phyloP scores from a whole-genome alignment of 139 green algal genomes.

The Axilococcus clingmanii region DNA sequence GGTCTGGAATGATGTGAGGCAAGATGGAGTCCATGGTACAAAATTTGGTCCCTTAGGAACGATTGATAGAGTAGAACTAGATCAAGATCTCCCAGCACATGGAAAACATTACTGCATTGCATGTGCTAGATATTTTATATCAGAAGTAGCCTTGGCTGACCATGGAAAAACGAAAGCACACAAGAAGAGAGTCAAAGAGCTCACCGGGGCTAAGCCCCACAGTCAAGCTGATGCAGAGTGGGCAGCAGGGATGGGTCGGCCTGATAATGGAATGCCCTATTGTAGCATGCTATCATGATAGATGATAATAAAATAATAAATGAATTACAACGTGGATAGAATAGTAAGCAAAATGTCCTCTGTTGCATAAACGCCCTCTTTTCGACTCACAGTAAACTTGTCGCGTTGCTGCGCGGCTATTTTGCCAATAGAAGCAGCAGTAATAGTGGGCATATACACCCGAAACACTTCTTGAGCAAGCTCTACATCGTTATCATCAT shows the following conservation, averaged over 20 bases:
- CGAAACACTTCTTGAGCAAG: slow-evolving; percentile 3
- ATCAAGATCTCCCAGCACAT: slow-evolving; percentile 64
- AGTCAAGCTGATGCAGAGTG: slow-evolving; percentile 69
- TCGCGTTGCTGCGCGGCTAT: background rate
- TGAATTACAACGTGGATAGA: background rate
- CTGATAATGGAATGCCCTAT: slow-evolving; percentile 60
- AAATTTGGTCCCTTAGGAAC: slow-evolving; percentile 59
- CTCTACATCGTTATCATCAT: slow-evolving; percentile 16
- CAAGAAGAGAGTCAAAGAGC: slow-evolving; percentile 59
- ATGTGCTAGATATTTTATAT: slow-evolving; percentile 35
- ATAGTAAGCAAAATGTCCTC: slow-evolving; percentile 9
- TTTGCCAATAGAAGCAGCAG: background rate
- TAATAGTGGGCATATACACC: slow-evolving; percentile 6
- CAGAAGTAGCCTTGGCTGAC: slow-evolving; percentile 31
- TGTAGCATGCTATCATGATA: background rate
- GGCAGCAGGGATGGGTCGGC: slow-evolving; percentile 58
- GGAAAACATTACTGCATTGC: slow-evolving; percentile 36
- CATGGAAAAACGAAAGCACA: slow-evolving; percentile 64
- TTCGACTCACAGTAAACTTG: slow-evolving; percentile 2
- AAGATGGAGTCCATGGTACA: slow-evolving; percentile 41
- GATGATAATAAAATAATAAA: background rate
- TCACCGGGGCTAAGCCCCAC: slow-evolving; percentile 62
- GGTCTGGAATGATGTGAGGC: slow-evolving; percentile 73
- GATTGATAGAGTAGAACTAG: slow-evolving; percentile 53
- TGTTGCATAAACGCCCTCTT: background rate